phyloP scores from a whole-genome alignment of 1,284 basidiomycete genomes.

The Quambalaria eucalypti region DNA sequence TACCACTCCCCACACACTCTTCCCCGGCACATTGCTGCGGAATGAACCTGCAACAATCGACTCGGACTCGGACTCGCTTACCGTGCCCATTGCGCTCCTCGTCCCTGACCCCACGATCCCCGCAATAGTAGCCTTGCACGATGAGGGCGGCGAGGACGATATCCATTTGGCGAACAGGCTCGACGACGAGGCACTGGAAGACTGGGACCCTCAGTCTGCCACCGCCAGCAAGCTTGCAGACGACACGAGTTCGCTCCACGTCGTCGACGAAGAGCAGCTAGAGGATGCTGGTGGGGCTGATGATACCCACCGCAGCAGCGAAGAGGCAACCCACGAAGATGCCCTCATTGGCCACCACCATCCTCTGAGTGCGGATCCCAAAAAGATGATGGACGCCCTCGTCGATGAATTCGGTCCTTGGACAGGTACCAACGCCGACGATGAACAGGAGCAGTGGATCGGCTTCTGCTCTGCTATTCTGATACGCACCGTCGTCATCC shows the following conservation, averaged over 20 bases:
- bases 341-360: not conserved
- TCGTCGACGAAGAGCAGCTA: not conserved
- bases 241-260: not conserved
- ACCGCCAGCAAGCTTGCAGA: too few species aligned
- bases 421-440: conserved; percentile 9
- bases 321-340: not conserved
- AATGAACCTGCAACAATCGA: too few species aligned
- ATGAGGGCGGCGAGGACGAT: too few species aligned
- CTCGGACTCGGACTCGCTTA: too few species aligned
- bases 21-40: too few species aligned
- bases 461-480: conserved; percentile 21
- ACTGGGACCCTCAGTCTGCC: too few species aligned
- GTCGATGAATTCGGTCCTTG: conserved; percentile 32
- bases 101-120: too few species aligned
- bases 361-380: not conserved
- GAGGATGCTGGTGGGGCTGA: not conserved
- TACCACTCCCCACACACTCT: too few species aligned
- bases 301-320: not conserved
- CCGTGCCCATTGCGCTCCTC: too few species aligned
- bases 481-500: conserved; percentile 31
- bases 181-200: too few species aligned
- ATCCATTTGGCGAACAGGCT: too few species aligned
- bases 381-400: conserved; percentile 26
- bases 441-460: conserved; percentile 23
- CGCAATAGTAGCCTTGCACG: too few species aligned